phyloP scores from a whole-genome alignment of 139 green algal genomes.

The Tetradesmus lagerheimii region DNA sequence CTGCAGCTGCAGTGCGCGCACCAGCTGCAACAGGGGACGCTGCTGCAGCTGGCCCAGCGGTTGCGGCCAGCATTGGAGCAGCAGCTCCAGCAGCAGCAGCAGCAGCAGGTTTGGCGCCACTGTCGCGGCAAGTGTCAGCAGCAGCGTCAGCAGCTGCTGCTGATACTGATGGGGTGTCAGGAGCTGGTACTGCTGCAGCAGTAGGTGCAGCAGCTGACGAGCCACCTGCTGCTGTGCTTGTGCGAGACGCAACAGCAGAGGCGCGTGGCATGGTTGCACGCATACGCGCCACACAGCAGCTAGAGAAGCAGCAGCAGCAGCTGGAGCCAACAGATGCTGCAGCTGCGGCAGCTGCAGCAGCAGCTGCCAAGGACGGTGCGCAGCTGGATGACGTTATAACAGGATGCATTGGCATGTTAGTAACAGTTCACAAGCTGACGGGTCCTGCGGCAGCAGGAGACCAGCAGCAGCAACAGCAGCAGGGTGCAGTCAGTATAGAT shows the following conservation, averaged over 20 bases:
- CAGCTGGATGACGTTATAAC: slow-evolving; percentile 54
- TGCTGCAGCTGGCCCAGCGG: slow-evolving; percentile 22
- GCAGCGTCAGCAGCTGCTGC: neutral
- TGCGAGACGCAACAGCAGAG: slow-evolving; percentile 25
- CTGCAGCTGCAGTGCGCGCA: too few species aligned
- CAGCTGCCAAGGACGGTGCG: slow-evolving; percentile 26
- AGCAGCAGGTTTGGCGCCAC: neutral
- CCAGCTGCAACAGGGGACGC: neutral
- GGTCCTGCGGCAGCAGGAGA: neutral
- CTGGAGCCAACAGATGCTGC: neutral
- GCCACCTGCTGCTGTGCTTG: neutral
- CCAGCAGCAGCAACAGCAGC: neutral
- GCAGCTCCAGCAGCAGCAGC: neutral
- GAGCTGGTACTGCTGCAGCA: neutral
- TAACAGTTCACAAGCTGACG: slow-evolving; percentile 58
- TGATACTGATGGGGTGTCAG: neutral
- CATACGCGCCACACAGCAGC: slow-evolving; percentile 7
- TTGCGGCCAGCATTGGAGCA: neutral
- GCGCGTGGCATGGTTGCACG: slow-evolving; percentile 39
- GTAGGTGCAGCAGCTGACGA: neutral
- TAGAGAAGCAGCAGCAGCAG: slow-evolving; percentile 12
- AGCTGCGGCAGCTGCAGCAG: neutral
- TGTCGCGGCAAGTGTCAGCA: neutral
- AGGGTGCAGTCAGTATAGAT: neutral
- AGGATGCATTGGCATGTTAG: slow-evolving; percentile 58